Evolutionary conservation across 129 eudicot genomes (phyloP).

Genomic region (Silybum marianum): DNA sequence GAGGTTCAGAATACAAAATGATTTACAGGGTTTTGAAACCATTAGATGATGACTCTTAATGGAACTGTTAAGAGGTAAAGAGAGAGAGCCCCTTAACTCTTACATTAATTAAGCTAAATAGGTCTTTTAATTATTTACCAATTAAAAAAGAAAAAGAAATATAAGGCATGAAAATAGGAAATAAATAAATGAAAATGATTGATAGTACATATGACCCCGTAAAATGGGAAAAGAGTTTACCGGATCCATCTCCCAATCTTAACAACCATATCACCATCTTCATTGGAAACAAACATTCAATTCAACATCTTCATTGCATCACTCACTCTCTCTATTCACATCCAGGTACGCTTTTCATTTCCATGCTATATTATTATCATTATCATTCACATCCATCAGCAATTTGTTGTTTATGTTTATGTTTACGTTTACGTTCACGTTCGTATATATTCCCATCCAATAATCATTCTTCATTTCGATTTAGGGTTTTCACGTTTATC

Average conservation of each 20-base stretch:
- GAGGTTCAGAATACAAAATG: too few relatives aligned
- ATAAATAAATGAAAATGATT: background rate
- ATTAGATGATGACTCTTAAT: too few relatives aligned
- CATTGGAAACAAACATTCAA: background rate
- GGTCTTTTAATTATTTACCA: too few relatives aligned
- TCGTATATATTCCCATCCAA: too few relatives aligned
- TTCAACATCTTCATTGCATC: slow-evolving; percentile 6
- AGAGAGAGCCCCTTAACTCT: too few relatives aligned
- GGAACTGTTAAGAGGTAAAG: too few relatives aligned
- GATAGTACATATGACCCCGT: background rate
- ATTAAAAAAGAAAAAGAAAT: background rate
- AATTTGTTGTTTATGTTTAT: background rate
- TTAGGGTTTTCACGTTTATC: background rate
- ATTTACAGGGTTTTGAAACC: too few relatives aligned
- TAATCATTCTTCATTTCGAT: background rate
- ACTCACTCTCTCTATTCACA: background rate
- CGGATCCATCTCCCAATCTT: slow-evolving; percentile 14
- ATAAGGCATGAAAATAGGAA: background rate
- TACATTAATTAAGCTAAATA: too few relatives aligned
- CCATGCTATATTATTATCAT: background rate
- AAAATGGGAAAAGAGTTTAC: background rate
- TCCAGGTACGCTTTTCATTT: background rate
- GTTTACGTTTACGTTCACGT: too few relatives aligned
- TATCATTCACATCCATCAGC: background rate
- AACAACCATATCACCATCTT: background rate